Evolutionary conservation across 2,329 filamentous ascomycete genomes (phyloP), one percentile per base, ranked within the genome.

Genomic region (Aspergillus sp.): DNA sequence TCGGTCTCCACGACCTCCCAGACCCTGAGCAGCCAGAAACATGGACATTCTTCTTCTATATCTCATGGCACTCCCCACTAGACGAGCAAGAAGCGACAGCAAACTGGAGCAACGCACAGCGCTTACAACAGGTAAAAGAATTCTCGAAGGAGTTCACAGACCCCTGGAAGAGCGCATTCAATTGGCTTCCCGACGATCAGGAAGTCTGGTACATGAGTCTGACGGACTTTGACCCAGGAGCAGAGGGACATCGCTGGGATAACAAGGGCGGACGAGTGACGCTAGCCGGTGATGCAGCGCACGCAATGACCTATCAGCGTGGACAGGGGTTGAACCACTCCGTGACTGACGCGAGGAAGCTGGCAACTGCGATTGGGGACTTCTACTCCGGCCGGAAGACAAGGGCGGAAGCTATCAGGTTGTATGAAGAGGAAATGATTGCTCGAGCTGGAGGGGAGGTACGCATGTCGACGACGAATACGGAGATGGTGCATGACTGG

Each of bases 231-330:
- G 65, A 68, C 28, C 66, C 66, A 4, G 54, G 65, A 3, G 49
- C 41, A 0, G 23, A 60, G 4, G 57, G 11, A 5, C 66, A 68
- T 22, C 55, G 54, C 15, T 68, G 66, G 67, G 61, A 67, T 54
- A 72, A 69, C 48, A 63, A 61, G 17, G 64, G 61, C 5, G 77
- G 76, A 3, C 74, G 76, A 43, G 76, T 81, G 11, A 72, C 78
- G 0, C 77, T 89, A 2, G 73, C 85, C 0, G 87, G 86, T 13
- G 87, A 89, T 65, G 85, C 86, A 0, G 86, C 86, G 0, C 86
- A 89, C 65, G 84, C 85, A 0, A 83, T 83, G 50, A 84, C 84
- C 1, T 86, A 86, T 0, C 84, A 86, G 53, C 84, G 86, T 59
- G 86, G 85, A 0, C 80, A 85, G 0, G 86, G 85, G 2, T 82